These are phyloP conservation scores for Ascochyta viciae-villosae DNA, from an alignment of 2,329 filamentous ascomycete genomes.

Conservation along the genomic window DNA sequence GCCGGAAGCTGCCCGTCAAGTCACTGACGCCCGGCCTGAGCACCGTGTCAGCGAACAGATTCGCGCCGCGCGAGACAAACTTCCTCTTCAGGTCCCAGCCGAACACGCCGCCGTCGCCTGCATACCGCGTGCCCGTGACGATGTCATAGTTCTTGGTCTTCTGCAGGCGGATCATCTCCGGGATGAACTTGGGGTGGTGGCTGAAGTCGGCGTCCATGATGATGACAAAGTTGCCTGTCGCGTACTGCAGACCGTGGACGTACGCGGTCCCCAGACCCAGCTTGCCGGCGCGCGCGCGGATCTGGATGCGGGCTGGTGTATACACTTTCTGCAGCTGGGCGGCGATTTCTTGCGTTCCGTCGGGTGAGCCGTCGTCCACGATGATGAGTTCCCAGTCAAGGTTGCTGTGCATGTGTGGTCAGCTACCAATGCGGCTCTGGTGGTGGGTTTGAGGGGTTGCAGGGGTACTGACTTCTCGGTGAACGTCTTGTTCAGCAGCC, in stretches of 20 bases:
- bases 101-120: slow-evolving; percentile 82
- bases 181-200: slow-evolving; percentile 99
- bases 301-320: slow-evolving; percentile 74
- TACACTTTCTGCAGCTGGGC: slow-evolving; percentile 89
- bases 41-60: slow-evolving; percentile 94
- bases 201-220: slow-evolving; percentile 99
- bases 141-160: slow-evolving; percentile 85
- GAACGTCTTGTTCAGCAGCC: slow-evolving; percentile 92
- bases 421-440: slow-evolving; percentile 2
- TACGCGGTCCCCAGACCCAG: slow-evolving; percentile 97
- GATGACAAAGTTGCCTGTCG: slow-evolving; percentile 92
- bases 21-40: slow-evolving; percentile 93
- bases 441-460: slow-evolving; percentile 4
- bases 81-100: slow-evolving; percentile 91
- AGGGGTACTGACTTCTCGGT: slow-evolving; percentile 73
- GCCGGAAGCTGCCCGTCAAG: slow-evolving; percentile 88
- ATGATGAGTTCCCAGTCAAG: slow-evolving; percentile 98
- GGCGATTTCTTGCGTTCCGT: slow-evolving; percentile 91
- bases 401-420: slow-evolving; percentile 63
- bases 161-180: slow-evolving; percentile 87
- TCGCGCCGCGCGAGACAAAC: slow-evolving; percentile 84
- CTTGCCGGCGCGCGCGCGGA: slow-evolving; percentile 91
- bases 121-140: slow-evolving; percentile 94
- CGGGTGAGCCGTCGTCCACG: slow-evolving; percentile 96
- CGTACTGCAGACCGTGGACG: slow-evolving; percentile 90